phyloP scores from a whole-genome alignment of 2,329 filamentous ascomycete species.

The Verticillium albo-atrum region DNA sequence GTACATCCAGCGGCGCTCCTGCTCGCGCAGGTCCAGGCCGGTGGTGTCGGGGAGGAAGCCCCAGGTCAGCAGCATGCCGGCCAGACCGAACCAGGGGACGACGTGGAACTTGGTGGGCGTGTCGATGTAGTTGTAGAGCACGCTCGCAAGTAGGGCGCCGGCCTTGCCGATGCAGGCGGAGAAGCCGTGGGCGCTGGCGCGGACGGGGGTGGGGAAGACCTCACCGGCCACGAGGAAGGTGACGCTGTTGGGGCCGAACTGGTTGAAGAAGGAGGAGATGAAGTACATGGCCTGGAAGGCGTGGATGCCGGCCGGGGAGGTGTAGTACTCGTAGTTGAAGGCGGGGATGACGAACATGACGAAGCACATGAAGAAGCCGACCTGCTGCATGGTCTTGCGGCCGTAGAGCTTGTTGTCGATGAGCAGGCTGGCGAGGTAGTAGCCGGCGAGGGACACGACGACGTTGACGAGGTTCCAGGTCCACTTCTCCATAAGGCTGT shows the following conservation, averaged over 20 bases:
- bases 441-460: slow-evolving; percentile 77
- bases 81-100: slow-evolving; percentile 92
- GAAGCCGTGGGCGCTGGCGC: slow-evolving; percentile 90
- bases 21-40: slow-evolving; percentile 92
- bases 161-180: slow-evolving; percentile 88
- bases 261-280: slow-evolving; percentile 96
- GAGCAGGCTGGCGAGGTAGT: slow-evolving; percentile 83
- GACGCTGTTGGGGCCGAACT: slow-evolving; percentile 94
- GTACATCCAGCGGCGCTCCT: slow-evolving; percentile 89
- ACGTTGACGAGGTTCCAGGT: slow-evolving; percentile 91
- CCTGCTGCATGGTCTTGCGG: slow-evolving; percentile 91
- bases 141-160: slow-evolving; percentile 79
- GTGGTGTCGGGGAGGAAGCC: slow-evolving; percentile 95
- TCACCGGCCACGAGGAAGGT: slow-evolving; percentile 96
- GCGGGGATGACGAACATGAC: slow-evolving; percentile 89
- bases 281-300: slow-evolving; percentile 99
- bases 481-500: slow-evolving; percentile 81
- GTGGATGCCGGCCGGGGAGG: slow-evolving; percentile 63
- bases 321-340: slow-evolving; percentile 86
- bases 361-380: slow-evolving; percentile 92
- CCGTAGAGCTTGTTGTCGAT: slow-evolving; percentile 97
- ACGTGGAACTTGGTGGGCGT: slow-evolving; percentile 82
- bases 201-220: slow-evolving; percentile 91
- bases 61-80: slow-evolving; percentile 75
- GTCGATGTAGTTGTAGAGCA: slow-evolving; percentile 93